Conservation (phyloP, 2,329 filamentous ascomycete genomes). For the Cytospora piceicola region DNA sequence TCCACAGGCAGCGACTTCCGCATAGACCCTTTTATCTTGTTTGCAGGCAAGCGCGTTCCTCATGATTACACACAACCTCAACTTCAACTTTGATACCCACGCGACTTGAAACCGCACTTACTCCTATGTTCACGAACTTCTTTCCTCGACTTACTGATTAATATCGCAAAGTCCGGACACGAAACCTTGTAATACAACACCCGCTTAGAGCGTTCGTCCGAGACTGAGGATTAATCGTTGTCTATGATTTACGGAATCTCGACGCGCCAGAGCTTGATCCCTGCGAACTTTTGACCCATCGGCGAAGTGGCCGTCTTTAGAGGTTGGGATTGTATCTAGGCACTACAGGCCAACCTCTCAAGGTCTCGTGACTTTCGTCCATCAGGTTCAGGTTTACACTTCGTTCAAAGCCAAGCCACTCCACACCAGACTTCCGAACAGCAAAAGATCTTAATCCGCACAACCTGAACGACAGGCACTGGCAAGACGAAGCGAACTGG, state of each 20-base stretch:
- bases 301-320: neutral
- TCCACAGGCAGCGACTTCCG: conserved; percentile 1
- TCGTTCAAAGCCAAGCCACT: neutral
- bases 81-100: conserved; percentile 1
- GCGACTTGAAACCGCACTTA: neutral
- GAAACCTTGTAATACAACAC: neutral
- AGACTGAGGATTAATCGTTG: neutral
- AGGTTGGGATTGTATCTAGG: conserved; percentile 35
- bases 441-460: neutral
- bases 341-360: conserved; percentile 39
- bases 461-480: neutral
- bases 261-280: neutral
- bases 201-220: neutral
- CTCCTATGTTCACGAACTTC: neutral
- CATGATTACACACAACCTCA: neutral
- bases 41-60: conserved; percentile 13
- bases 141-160: neutral
- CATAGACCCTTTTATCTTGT: neutral
- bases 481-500: neutral
- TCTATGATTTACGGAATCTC: neutral
- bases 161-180: neutral
- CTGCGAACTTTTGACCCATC: neutral
- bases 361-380: conserved; percentile 46
- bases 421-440: neutral
- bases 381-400: conserved; percentile 28